Evolutionary conservation across 495 filamentous ascomycete genomes (phyloP).

Genomic region (Xylaria intraflava): DNA sequence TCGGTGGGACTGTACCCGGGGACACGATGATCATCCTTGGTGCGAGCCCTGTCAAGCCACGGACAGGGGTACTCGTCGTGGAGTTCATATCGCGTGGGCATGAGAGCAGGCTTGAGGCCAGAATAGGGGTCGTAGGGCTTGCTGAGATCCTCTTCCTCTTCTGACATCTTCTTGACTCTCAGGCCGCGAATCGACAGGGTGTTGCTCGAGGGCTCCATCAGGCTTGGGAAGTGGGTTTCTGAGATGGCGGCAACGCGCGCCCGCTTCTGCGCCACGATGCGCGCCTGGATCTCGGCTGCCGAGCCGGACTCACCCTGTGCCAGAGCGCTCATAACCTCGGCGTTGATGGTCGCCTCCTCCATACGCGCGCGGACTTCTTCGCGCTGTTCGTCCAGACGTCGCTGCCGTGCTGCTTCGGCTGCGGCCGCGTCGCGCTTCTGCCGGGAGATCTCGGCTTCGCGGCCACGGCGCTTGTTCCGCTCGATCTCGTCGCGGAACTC

Average conservation of each 20-base stretch:
- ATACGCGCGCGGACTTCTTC: constrained; percentile 45
- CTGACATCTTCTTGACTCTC: constrained; percentile 47
- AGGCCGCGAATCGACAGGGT: constrained; percentile 65
- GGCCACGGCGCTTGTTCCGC: constrained; percentile 57
- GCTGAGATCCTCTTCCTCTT: constrained; percentile 22
- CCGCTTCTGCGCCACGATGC: constrained; percentile 66
- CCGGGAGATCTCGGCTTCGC: constrained; percentile 48
- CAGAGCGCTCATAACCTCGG: constrained; percentile 47
- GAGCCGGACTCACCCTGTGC: constrained; percentile 41
- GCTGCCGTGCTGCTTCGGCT: constrained; percentile 50
- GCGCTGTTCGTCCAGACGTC: constrained; percentile 53
- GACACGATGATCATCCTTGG: constrained; percentile 54
- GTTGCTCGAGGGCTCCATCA: constrained; percentile 24
- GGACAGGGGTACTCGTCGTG: constrained; percentile 48
- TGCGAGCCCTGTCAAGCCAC: constrained; percentile 57
- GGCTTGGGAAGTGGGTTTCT: constrained; percentile 11
- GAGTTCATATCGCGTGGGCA: constrained; percentile 63
- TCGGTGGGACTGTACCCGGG: constrained; percentile 79
- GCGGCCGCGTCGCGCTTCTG: constrained; percentile 33
- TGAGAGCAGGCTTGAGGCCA: constrained; percentile 61
- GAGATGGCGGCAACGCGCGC: constrained; percentile 30
- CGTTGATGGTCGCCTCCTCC: constrained; percentile 41
- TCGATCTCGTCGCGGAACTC: constrained; percentile 67
- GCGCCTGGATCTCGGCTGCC: constrained; percentile 50
- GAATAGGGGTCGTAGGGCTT: constrained; percentile 86